phyloP scores from a whole-genome alignment of 345 rosid genomes.

The Boechera divaricarpa region DNA sequence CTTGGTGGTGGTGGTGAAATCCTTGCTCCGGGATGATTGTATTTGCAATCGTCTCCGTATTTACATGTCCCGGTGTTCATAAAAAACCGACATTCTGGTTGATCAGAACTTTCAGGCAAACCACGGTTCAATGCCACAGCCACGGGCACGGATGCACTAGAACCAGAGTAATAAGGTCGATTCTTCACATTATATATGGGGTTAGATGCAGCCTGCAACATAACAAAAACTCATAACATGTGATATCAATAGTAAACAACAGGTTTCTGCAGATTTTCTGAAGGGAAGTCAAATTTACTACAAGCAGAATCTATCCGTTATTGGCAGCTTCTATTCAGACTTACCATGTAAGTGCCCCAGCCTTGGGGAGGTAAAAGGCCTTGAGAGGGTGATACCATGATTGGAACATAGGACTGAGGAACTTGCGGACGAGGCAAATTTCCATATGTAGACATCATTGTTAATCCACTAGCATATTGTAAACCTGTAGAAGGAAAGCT shows the following conservation, averaged over 20 bases:
- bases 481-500: conserved; percentile 58
- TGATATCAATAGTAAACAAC: not conserved
- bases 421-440: conserved; percentile 60
- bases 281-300: not conserved
- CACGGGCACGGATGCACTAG: conserved; percentile 49
- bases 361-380: conserved; percentile 61
- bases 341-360: conserved; percentile 76
- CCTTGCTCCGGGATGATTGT: conserved; percentile 72
- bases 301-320: not conserved
- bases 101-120: conserved; percentile 69
- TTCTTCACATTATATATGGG: conserved; percentile 52
- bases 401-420: conserved; percentile 62
- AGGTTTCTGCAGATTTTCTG: not conserved
- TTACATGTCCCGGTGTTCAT: conserved; percentile 82
- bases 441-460: conserved; percentile 66
- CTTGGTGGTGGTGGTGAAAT: conserved; percentile 48
- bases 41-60: conserved; percentile 83
- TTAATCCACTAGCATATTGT: conserved; percentile 60
- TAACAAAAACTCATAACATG: conserved; percentile 18
- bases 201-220: conserved; percentile 55
- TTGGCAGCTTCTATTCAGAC: conserved; percentile 21
- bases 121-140: conserved; percentile 41
- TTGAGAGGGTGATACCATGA: conserved; percentile 70
- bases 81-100: conserved; percentile 72
- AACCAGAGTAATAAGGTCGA: conserved; percentile 53